Evolutionary conservation across 306 rosid species (phyloP), one percentile per base, ranked within the genome.

Genomic region (Sesbania bispinosa): DNA sequence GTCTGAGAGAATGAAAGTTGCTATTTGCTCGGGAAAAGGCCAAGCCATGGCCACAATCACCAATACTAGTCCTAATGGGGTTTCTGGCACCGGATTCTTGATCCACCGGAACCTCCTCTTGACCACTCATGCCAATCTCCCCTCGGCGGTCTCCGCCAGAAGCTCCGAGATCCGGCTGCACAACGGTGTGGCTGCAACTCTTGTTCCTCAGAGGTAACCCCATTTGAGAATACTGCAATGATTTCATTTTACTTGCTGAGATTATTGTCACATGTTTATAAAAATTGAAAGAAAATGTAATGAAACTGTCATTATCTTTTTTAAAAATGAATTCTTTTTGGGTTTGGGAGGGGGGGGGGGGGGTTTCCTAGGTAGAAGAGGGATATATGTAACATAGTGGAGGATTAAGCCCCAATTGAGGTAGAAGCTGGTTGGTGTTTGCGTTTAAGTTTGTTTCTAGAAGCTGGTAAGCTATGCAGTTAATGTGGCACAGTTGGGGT

Each of bases 81-180:
- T 76, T 2, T 64, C 67, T 5, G 79, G 68, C 10, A 75, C 80
- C 23, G 99, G 93, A 0, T 95, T 95, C 67, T 59, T 95, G 47
- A 95, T 91, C 82, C 99, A 95, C 76, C 75, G 93, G n/a, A 88
- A 86, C 74, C 86, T 95, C 13, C 93, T 95, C 11, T 46, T 95
- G 85, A 91, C 99, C 3, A 91, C 99, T 41, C 99, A 95, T 43
- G 83, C 81, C 35, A 95, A 85, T 75, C 82, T 95, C 15, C 99
- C 97, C 7, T 91, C 96, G 1, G 88, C 67, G 7, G 53, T 83
- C 3, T 84, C 93, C 10, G 93, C 97, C 8, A 89, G 82, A 77
- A 76, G 66, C 80, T 82, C 89, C 74, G 92, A 88, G 96, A 91
- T 92, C 97, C 88, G 90, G 29, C 86, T 91, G 19, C 89, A 85